Percentiles rank a stretch among this genome's conserved stretches.
Evolutionary conservation across 139 green algal genomes (phyloP).

Genomic region (Chlorokybus atmophyticus): DNA sequence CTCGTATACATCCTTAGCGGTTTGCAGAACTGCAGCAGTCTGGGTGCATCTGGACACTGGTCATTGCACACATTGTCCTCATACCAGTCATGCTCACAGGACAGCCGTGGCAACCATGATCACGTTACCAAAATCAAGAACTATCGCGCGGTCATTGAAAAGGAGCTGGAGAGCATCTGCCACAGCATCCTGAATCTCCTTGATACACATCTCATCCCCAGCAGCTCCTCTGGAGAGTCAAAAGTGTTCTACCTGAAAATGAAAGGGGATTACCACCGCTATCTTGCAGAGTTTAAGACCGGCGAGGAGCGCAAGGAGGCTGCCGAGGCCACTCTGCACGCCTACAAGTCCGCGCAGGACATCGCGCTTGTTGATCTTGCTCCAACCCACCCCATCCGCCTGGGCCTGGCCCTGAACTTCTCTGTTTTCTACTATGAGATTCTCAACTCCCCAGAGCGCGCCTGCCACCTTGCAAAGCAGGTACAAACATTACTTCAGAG

Average conservation of each 20-base stretch:
- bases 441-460: slow-evolving; percentile 92
- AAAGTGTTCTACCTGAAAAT: slow-evolving; percentile 46
- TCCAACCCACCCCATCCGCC: slow-evolving; percentile 90
- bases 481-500: too few relatives aligned
- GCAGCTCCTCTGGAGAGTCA: slow-evolving; percentile 27
- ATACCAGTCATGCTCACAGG: too few relatives aligned
- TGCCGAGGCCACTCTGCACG: slow-evolving; percentile 25
- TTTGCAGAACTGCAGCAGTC: too few relatives aligned
- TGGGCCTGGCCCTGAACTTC: slow-evolving; percentile 97
- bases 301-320: slow-evolving; percentile 27
- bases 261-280: slow-evolving; percentile 45
- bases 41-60: too few relatives aligned
- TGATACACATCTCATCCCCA: slow-evolving; percentile 32
- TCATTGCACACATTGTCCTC: too few relatives aligned
- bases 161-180: slow-evolving; percentile 33
- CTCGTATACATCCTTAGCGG: too few relatives aligned
- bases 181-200: slow-evolving; percentile 30
- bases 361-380: slow-evolving; percentile 87
- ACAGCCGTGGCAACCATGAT: slow-evolving; percentile 25
- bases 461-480: slow-evolving; percentile 93
- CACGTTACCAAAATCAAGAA: slow-evolving; percentile 28
- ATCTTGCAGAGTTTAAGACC: slow-evolving; percentile 39
- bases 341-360: slow-evolving; percentile 57
- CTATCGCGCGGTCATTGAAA: slow-evolving; percentile 34
- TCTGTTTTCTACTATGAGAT: slow-evolving; percentile 99